Evolutionary conservation across 352 stramenopile species (phyloP).

Genomic region (Poterioochromonas sp.): DNA sequence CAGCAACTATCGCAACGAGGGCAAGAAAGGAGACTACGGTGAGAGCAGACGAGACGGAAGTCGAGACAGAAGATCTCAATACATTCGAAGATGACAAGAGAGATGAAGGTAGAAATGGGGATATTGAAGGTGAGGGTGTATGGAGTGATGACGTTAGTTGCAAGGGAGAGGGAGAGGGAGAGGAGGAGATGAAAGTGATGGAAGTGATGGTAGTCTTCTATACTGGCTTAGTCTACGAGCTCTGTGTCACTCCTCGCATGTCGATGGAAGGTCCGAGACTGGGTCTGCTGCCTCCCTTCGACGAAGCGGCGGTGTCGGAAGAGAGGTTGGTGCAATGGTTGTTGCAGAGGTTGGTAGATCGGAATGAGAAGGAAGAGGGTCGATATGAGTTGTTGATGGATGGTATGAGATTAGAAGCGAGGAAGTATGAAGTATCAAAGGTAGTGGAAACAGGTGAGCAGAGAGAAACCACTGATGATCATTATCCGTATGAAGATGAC

Average conservation of each 20-base stretch:
- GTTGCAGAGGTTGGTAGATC: constrained; percentile 4
- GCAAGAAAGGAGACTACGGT: not conserved
- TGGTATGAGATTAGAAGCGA: constrained; percentile 4
- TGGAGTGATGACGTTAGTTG: too few relatives aligned
- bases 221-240: constrained; percentile 10
- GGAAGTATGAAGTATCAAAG: constrained; percentile 7
- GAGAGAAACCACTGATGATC: too few relatives aligned
- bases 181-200: not conserved
- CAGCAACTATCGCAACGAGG: not conserved
- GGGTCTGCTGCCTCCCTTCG: constrained; percentile 4
- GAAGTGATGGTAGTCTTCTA: constrained; percentile 9
- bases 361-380: constrained; percentile 7
- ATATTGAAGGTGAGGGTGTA: too few relatives aligned
- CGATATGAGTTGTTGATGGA: constrained; percentile 13
- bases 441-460: too few relatives aligned
- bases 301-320: constrained; percentile 5
- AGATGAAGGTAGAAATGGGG: too few relatives aligned
- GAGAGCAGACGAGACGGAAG: not conserved
- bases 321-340: constrained; percentile 1
- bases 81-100: too few relatives aligned
- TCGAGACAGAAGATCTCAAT: too few relatives aligned
- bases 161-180: not conserved
- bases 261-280: constrained; percentile 8
- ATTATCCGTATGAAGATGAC: too few relatives aligned
- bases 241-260: constrained; percentile 8